A percentile compares a stretch with the other conserved stretches of the same genome.
These are phyloP conservation scores for Tetracladium setigerum DNA, from an alignment of 495 filamentous ascomycete species.

Conservation along the genomic window DNA sequence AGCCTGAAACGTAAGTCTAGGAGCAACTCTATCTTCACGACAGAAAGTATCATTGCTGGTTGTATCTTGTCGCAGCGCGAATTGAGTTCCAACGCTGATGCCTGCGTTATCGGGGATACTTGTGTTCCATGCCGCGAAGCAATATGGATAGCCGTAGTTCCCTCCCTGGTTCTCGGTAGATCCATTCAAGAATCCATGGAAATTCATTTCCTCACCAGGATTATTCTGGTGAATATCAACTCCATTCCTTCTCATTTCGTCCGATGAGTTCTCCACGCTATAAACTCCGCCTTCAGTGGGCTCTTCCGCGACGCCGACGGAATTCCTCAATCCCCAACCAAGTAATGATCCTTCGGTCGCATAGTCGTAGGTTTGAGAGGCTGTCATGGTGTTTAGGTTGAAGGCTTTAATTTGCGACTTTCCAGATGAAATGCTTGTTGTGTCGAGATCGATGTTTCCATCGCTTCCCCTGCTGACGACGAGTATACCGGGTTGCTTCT, in stretches of 20 bases:
- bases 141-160: constrained; percentile 66
- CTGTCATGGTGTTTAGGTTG: constrained; percentile 35
- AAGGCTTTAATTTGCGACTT: constrained; percentile 61
- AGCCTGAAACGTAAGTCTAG: constrained; percentile 47
- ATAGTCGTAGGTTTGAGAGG: constrained; percentile 29
- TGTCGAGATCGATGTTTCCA: constrained; percentile 48
- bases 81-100: constrained; percentile 42
- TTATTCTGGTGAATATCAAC: constrained; percentile 61
- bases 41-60: constrained; percentile 43
- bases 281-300: constrained; percentile 48
- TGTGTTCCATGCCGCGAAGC: constrained; percentile 56
- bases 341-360: constrained; percentile 45
- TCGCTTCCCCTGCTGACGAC: constrained; percentile 55
- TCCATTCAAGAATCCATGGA: constrained; percentile 51
- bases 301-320: constrained; percentile 58
- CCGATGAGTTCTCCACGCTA: constrained; percentile 66
- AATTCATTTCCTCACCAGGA: constrained; percentile 70
- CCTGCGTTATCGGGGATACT: constrained; percentile 36
- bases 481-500: constrained; percentile 40
- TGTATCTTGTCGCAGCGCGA: constrained; percentile 33
- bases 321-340: constrained; percentile 68
- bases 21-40: constrained; percentile 28
- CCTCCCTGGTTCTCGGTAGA: constrained; percentile 25
- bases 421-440: constrained; percentile 39
- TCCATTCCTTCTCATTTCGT: constrained; percentile 48